Base-by-base conservation (phyloP, 2,329 filamentous ascomycete genomes). In the Fusarium papillatum region DNA sequence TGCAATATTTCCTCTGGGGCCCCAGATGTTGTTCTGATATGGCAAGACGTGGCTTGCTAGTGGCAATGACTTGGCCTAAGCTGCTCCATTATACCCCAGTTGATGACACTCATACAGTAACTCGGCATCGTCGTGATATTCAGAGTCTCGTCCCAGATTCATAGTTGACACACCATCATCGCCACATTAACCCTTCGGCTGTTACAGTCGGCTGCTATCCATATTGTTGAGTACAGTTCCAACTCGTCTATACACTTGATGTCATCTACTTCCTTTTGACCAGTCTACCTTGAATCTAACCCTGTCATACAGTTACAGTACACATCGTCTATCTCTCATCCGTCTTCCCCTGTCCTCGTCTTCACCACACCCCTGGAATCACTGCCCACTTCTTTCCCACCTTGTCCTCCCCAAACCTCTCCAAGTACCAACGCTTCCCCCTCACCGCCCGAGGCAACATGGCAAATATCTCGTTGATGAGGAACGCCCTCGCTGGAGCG, bases 391-490 rank as follows among this genome's bases (percentile, higher is more conserved):
- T 91, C 36, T 89, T 90, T 61, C 90, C 91, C 73, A 98, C 90
- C 84, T 93, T 94, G 61, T 97, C 93, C 85, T 93, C 92, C 14
- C 96, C 96, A 88, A 99, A 99, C 83, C 90, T 95, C 81, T 95
- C 89, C 69, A 93, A 86, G 84, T 99, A 99, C 97, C 97, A 99
- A 80, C 88, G 87, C 83, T 92, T 92, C 29, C 96, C 96, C 75
- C 92, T 91, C 64, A 97, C 86, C 19, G 97, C 96, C 79, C 97
- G 89, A 14, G 97, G 96, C 73, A 97, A 83, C 96, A 98, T 99
- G 11, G 94, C 93, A n/a, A 92, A 85, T 63, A 99, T 86, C 85
- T 98, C 95, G 82, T 98, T 98, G 60, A 98, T 75, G 55, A 98
- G 80, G 81, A 98, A 98, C 63, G 90, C 90, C 80, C 95, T 88